Conservation (phyloP, 805 yeast genomes). For the Myxozyma melibiosi region DNA sequence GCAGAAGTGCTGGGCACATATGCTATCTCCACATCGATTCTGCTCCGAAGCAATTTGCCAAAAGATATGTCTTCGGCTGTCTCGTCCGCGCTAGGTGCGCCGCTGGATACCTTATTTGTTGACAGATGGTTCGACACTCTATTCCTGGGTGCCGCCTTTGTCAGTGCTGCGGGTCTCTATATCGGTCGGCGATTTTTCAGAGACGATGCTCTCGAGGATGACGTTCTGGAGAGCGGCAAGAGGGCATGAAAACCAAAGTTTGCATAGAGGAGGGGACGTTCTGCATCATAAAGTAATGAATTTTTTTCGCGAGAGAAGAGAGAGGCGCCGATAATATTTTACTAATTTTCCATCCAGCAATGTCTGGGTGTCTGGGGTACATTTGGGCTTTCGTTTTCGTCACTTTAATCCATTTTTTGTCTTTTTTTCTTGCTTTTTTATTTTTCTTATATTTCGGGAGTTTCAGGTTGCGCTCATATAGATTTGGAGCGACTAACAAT, state of each 20-base stretch:
- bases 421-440: background rate
- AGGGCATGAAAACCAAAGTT: constrained; percentile 11
- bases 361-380: background rate
- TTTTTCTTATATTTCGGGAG: constrained; percentile 3
- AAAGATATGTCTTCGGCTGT: constrained; percentile 45
- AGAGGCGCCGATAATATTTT: background rate
- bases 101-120: constrained; percentile 43
- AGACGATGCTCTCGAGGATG: constrained; percentile 32
- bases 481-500: background rate
- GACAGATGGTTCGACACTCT: constrained; percentile 47
- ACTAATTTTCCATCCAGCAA: too few species aligned
- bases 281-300: background rate
- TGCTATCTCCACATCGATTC: constrained; percentile 46
- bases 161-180: constrained; percentile 37
- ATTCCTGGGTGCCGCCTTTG: constrained; percentile 40
- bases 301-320: too few species aligned
- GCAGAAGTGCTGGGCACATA: constrained; percentile 46
- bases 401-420: background rate
- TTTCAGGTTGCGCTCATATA: background rate
- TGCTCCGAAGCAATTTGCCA: constrained; percentile 47
- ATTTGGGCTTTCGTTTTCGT: background rate
- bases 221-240: constrained; percentile 32
- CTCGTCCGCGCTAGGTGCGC: constrained; percentile 46
- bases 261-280: background rate
- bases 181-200: constrained; percentile 24